Percentiles rank a stretch among this genome's conserved stretches.
phyloP scores from a whole-genome alignment of 805 yeast genomes.

The Lachancea sp. region DNA sequence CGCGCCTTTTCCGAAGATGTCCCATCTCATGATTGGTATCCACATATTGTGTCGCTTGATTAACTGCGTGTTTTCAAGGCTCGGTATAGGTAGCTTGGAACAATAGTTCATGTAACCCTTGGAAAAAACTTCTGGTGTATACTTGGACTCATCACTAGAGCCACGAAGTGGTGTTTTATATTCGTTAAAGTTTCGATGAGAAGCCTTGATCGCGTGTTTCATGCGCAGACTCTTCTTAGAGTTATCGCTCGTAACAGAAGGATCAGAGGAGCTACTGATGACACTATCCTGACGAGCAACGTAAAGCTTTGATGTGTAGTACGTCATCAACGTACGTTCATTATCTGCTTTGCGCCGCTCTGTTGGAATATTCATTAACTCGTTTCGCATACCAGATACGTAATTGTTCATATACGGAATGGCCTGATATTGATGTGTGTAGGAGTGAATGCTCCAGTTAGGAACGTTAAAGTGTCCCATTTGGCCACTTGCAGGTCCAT shows the following conservation, averaged over 20 bases:
- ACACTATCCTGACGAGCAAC: slow-evolving; percentile 6
- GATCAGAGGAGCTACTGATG: slow-evolving; percentile 5
- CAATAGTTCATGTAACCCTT: slow-evolving; percentile 21
- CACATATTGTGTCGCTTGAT: slow-evolving; percentile 22
- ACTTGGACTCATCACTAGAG: background rate
- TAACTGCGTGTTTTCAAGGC: slow-evolving; percentile 14
- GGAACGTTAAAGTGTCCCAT: background rate
- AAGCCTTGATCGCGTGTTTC: slow-evolving; percentile 1
- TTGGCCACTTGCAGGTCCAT: background rate
- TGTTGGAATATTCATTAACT: slow-evolving; percentile 3
- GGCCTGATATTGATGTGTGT: background rate
- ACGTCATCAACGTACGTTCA: slow-evolving; percentile 5
- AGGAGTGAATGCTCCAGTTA: background rate
- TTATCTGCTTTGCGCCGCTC: slow-evolving; percentile 9
- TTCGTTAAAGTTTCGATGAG: background rate
- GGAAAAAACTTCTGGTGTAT: slow-evolving; percentile 7
- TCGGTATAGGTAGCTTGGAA: slow-evolving; percentile 20
- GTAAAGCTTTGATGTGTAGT: slow-evolving; percentile 8
- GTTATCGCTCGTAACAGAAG: background rate
- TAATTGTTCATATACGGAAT: slow-evolving; percentile 4
- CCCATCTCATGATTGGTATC: slow-evolving; percentile 23
- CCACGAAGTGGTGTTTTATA: slow-evolving; percentile 2
- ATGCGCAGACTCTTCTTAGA: slow-evolving; percentile 4
- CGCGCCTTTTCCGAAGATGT: background rate
- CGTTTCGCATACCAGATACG: slow-evolving; percentile 5